These are phyloP conservation scores for Chloris gayana DNA, from an alignment of 176 grass and related monocot species.

Conservation along the genomic window DNA sequence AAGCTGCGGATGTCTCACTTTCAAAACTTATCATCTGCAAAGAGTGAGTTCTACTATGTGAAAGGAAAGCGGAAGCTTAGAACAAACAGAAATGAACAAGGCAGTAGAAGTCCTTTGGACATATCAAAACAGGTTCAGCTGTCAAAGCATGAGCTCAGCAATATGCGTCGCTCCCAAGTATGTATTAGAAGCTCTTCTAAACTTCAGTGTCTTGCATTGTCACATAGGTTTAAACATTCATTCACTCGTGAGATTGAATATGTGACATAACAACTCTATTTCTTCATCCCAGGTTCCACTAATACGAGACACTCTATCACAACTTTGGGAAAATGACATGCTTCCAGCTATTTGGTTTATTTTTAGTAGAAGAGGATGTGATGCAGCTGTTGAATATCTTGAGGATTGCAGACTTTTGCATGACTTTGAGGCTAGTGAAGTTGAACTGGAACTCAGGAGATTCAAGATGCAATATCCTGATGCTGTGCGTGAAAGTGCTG, in stretches of 20 bases:
- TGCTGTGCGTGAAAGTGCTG: slow-evolving; percentile 78
- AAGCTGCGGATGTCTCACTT: slow-evolving; percentile 81
- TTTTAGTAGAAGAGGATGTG: slow-evolving; percentile 98
- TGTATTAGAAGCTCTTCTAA: slow-evolving; percentile 30
- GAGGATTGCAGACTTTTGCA: slow-evolving; percentile 93
- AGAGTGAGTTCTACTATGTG: slow-evolving; percentile 60
- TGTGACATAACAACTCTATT: slow-evolving; percentile 16
- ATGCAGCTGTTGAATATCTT: slow-evolving; percentile 95
- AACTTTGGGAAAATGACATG: slow-evolving; percentile 83
- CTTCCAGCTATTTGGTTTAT: slow-evolving; percentile 99
- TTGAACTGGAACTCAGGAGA: slow-evolving; percentile 90
- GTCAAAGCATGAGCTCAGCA: slow-evolving; percentile 88
- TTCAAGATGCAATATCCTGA: slow-evolving; percentile 94
- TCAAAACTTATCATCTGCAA: slow-evolving; percentile 62
- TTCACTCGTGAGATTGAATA: neutral
- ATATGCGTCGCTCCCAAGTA: slow-evolving; percentile 87
- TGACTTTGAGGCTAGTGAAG: slow-evolving; percentile 86
- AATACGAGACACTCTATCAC: slow-evolving; percentile 88
- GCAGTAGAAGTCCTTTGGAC: slow-evolving; percentile 50
- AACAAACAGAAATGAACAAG: slow-evolving; percentile 60
- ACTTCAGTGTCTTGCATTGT: slow-evolving; percentile 30
- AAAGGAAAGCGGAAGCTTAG: slow-evolving; percentile 74
- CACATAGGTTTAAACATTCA: slow-evolving; percentile 5
- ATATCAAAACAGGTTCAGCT: slow-evolving; percentile 71
- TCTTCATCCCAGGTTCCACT: slow-evolving; percentile 81